Evolutionary conservation across 2,329 filamentous ascomycete genomes (phyloP), one percentile per base, ranked within the genome.

Genomic region (Trichoderma oligosporum): DNA sequence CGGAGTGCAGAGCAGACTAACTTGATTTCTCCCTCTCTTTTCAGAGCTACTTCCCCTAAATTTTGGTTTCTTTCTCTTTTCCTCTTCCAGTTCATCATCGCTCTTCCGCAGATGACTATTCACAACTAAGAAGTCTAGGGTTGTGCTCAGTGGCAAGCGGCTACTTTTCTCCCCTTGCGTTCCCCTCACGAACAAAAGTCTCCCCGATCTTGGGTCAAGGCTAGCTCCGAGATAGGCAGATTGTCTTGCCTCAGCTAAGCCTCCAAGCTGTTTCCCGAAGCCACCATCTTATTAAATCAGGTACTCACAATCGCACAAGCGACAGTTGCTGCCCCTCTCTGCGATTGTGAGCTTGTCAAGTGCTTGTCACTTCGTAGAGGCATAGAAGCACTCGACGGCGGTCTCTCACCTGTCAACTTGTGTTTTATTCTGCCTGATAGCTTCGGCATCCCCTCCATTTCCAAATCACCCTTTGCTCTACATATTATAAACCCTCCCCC

Each of bases 211-310:
- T 36, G 33, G 29, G 39, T 18, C 18, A 41, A 33, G 46, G 39
- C 46, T 45, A 44, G 39, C 12, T 48, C 36, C 52, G 22, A 54
- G 31, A 22, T n/a, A 36, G 46, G 33, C n/a, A 31, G 45, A n/a
- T 38, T 42, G 55, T 44, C 41, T 45, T 57, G 55, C 55, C 55
- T 57, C 55, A 57, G 55, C 46, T 45, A 7, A 44, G 38, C 55
- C 12, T 51, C 47, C 31, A 42, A 49, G 36, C 29, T 33, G 20
- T 22, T 25, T 45, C 18, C 31, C 47, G n/a, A 48, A 41, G 45
- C 55, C 46, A 51, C 46, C 29, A 39, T 20, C 53, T 41, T 12
- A 39, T 29, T 11, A 46, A n/a, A 39, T 33, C 53, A 39, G 33
- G 24, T 24, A 56, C 44, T 33, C 31, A 12, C 42, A 12, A 41